Evolutionary conservation across 495 filamentous ascomycete genomes (phyloP).

Genomic region (Friedmanniomyces simplex): DNA sequence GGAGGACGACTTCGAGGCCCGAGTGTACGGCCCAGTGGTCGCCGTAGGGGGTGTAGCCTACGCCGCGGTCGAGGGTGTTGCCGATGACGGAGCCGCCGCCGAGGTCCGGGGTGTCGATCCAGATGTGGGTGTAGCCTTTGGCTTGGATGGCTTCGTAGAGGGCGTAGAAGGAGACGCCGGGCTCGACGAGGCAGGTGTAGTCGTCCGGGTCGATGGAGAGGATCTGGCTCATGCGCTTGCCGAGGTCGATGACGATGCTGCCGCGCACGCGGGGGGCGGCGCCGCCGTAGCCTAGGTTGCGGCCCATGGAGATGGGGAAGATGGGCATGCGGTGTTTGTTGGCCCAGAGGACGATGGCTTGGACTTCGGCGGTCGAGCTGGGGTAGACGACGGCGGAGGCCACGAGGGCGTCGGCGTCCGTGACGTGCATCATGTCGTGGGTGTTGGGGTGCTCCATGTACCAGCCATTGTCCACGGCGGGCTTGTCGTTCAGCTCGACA

Average conservation of each 20-base stretch:
- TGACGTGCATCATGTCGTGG: constrained; percentile 26
- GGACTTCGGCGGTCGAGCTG: constrained; percentile 37
- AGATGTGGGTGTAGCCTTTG: constrained; percentile 32
- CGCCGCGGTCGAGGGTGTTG: constrained; percentile 47
- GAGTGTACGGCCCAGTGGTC: constrained; percentile 43
- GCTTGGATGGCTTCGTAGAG: constrained; percentile 43
- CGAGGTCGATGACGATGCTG: constrained; percentile 44
- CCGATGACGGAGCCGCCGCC: constrained; percentile 48
- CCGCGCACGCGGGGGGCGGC: constrained; percentile 45
- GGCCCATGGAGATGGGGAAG: constrained; percentile 45
- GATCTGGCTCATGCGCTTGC: constrained; percentile 45
- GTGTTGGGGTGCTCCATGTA: constrained; percentile 24
- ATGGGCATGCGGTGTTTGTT: constrained; percentile 43
- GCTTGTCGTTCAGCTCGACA: constrained; percentile 19
- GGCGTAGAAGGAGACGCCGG: constrained; percentile 46
- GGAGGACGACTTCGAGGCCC: constrained; percentile 46
- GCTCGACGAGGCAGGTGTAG: constrained; percentile 45
- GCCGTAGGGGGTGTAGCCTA: constrained; percentile 46
- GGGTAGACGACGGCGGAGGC: constrained; percentile 39
- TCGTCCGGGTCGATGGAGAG: constrained; percentile 44
- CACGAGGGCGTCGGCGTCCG: constrained; percentile 15
- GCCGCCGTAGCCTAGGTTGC: constrained; percentile 50
- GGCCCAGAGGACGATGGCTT: constrained; percentile 35
- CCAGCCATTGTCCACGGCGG: constrained; percentile 8
- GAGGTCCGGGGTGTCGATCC: constrained; percentile 46